Conservation (phyloP, 202 grass and related monocot species). For the Thinopyrum obtusiflorum region DNA sequence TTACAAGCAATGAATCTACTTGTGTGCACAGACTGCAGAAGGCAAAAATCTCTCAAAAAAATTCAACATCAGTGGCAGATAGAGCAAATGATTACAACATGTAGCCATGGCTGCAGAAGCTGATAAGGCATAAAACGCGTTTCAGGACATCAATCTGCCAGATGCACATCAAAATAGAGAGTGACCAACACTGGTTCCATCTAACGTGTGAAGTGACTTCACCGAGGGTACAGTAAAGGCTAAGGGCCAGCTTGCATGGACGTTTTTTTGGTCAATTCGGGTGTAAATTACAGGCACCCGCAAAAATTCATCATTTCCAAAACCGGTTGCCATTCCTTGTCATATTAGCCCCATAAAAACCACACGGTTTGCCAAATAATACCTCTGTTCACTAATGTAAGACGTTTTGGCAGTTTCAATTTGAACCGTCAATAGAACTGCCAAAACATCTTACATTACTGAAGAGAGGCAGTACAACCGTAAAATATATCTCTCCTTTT, state of each 20-base stretch:
- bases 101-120: not conserved
- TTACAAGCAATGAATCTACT: slow-evolving; percentile 5
- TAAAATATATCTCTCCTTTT: not conserved
- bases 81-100: slow-evolving; percentile 11
- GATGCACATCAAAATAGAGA: not conserved
- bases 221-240: not conserved
- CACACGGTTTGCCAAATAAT: not conserved
- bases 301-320: not conserved
- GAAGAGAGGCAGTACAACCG: too few relatives aligned
- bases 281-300: too few relatives aligned
- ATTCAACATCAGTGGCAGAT: not conserved
- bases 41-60: not conserved
- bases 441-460: too few relatives aligned
- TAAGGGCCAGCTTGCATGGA: not conserved
- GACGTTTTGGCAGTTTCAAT: too few relatives aligned
- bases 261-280: not conserved
- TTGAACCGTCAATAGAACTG: too few relatives aligned
- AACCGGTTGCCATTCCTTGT: not conserved
- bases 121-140: not conserved
- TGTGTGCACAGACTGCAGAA: not conserved
- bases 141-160: slow-evolving; percentile 1
- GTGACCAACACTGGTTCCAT: not conserved
- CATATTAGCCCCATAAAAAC: not conserved
- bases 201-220: not conserved
- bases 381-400: not conserved